These are phyloP conservation scores for Piromyces finnis DNA, from an alignment of 192 early-diverging fungal species.

Conservation along the genomic window DNA sequence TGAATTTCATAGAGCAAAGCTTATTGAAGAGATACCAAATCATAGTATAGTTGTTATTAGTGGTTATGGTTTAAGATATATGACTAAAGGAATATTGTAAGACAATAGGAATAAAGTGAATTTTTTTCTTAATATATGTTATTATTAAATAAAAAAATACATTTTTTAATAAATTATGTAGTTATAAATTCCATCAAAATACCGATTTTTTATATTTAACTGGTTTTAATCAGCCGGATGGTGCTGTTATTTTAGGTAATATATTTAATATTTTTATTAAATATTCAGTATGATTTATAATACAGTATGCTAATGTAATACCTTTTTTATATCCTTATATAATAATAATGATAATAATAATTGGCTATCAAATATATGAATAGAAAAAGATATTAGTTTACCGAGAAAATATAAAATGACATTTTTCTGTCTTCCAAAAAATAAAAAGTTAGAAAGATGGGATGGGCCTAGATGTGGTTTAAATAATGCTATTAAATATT, in stretches of 20 bases:
- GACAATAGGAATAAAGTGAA: conserved; percentile 2
- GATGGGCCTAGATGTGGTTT: conserved; percentile 77
- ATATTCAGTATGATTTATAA: too few species aligned
- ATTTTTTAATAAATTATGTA: too few species aligned
- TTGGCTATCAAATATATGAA: too few species aligned
- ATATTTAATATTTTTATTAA: too few species aligned
- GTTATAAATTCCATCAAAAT: conserved; percentile 82
- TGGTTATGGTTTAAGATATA: conserved; percentile 60
- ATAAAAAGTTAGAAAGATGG: conserved; percentile 64
- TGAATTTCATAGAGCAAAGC: conserved; percentile 40
- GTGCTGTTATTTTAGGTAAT: conserved; percentile 47
- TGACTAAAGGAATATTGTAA: conserved; percentile 77
- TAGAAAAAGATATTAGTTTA: conserved; percentile 3
- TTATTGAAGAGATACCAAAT: conserved; percentile 44
- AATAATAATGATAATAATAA: too few species aligned
- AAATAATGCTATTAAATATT: conserved; percentile 49
- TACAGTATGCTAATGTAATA: too few species aligned
- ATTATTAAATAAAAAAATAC: too few species aligned
- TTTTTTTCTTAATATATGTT: too few species aligned
- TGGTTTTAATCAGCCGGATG: conserved; percentile 86
- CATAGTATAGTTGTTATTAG: conserved; percentile 48
- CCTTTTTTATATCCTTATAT: too few species aligned
- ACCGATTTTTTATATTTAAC: conserved; percentile 54
- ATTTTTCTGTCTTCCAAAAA: conserved; percentile 15
- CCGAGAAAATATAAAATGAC: conserved; percentile 55